Percentiles rank a stretch among this genome's conserved stretches.
phyloP scores from a whole-genome alignment of 139 green algal species.

The Chlorella sp. region DNA sequence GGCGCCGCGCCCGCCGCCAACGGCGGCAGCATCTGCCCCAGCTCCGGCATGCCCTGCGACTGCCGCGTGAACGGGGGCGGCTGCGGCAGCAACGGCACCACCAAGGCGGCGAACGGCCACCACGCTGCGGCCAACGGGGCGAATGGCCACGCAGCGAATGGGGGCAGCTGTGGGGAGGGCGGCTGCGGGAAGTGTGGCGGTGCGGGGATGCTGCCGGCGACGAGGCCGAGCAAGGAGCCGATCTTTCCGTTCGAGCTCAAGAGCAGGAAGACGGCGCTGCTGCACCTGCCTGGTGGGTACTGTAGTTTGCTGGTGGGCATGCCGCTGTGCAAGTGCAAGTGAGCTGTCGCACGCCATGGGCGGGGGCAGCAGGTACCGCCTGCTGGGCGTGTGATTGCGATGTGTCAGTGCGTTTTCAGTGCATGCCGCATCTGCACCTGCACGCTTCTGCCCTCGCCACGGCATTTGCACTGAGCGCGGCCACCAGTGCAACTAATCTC shows the following conservation, averaged over 20 bases:
- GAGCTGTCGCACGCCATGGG: too few relatives aligned
- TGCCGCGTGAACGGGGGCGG: constrained; percentile 35
- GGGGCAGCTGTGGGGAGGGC: constrained; percentile 5
- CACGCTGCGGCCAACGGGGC: not conserved
- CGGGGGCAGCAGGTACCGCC: too few relatives aligned
- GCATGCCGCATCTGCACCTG: too few relatives aligned
- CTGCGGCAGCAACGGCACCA: not conserved
- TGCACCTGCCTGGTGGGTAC: constrained; percentile 45
- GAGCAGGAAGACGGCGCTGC: constrained; percentile 19
- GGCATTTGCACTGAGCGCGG: too few relatives aligned
- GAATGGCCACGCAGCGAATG: constrained; percentile 3
- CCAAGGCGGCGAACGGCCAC: constrained; percentile 1
- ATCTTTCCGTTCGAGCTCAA: constrained; percentile 92
- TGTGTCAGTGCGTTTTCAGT: too few relatives aligned
- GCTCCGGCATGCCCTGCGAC: constrained; percentile 69
- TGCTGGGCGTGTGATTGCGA: too few relatives aligned
- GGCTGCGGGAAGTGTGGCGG: constrained; percentile 17
- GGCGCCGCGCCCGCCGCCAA: too few relatives aligned
- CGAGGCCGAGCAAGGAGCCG: constrained; percentile 53
- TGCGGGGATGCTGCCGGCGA: not conserved
- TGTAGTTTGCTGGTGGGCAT: too few relatives aligned
- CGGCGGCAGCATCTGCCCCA: constrained; percentile 57
- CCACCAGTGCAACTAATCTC: too few relatives aligned
- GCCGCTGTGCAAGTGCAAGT: too few relatives aligned
- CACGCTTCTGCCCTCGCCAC: too few relatives aligned